Conservation (phyloP, 768 basidiomycete genomes). For the Hydnomerulius pinastri region DNA sequence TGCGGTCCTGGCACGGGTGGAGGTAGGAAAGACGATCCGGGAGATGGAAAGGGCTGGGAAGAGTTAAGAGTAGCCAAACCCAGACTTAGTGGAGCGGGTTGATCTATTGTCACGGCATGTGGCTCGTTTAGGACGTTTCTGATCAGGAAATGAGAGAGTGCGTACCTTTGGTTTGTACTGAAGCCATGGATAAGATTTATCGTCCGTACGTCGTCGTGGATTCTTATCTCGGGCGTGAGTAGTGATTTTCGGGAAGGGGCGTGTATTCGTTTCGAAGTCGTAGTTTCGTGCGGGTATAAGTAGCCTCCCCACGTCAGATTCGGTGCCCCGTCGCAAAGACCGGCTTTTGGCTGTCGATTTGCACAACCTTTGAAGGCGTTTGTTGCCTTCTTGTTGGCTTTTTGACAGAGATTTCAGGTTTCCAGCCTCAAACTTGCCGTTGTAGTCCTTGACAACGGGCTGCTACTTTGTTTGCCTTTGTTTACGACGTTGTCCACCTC, state of each 20-base stretch:
- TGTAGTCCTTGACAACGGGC: conserved; percentile 3
- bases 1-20: conserved; percentile 67
- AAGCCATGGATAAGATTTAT: not conserved
- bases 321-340: conserved; percentile 3
- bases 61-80: conserved; percentile 43
- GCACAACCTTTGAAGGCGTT: not conserved
- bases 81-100: conserved; percentile 1
- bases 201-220: not conserved
- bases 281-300: conserved; percentile 5
- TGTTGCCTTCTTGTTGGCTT: not conserved
- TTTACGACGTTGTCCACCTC: conserved; percentile 11
- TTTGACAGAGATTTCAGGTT: conserved; percentile 1
- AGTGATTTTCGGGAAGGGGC: not conserved
- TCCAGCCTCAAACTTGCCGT: conserved; percentile 13
- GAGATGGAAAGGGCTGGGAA: conserved; percentile 56
- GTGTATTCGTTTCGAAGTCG: conserved; percentile 3
- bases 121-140: not conserved
- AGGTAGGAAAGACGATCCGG: conserved; percentile 66
- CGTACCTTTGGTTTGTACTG: conserved; percentile 9
- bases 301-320: not conserved
- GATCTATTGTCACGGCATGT: conserved; percentile 2
- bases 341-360: conserved; percentile 5
- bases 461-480: conserved; percentile 13
- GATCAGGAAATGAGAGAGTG: not conserved
- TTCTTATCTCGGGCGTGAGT: not conserved